Conservation (phyloP, 345 rosid genomes). For the Brassica carinata region DNA sequence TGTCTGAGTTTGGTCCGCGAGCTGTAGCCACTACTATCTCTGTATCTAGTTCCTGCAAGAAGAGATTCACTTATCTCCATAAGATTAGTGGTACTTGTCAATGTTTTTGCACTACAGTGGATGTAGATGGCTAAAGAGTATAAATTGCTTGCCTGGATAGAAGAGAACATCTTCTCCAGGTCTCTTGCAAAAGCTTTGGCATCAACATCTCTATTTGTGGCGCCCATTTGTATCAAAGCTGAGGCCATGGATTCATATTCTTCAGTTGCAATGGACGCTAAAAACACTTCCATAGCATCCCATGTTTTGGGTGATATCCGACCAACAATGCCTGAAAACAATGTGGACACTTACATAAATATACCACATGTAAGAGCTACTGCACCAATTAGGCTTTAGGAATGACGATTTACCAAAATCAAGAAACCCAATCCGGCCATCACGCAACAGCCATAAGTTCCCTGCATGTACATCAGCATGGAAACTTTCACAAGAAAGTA, state of each 20-base stretch:
- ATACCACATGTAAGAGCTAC: constrained; percentile 21
- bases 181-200: constrained; percentile 83
- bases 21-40: constrained; percentile 90
- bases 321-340: constrained; percentile 84
- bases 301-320: constrained; percentile 95
- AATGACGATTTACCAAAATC: constrained; percentile 66
- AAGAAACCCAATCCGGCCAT: constrained; percentile 97
- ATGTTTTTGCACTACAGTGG: not conserved
- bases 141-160: constrained; percentile 62
- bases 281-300: constrained; percentile 90
- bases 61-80: constrained; percentile 10
- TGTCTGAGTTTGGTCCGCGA: constrained; percentile 58
- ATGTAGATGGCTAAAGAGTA: constrained; percentile 10
- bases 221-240: constrained; percentile 94
- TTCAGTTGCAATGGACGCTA: constrained; percentile 76
- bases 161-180: constrained; percentile 86
- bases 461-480: constrained; percentile 99
- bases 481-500: constrained; percentile 92
- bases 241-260: constrained; percentile 94
- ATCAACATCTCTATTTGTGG: constrained; percentile 84
- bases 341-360: constrained; percentile 3
- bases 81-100: constrained; percentile 12
- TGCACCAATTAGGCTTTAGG: not conserved
- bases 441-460: constrained; percentile 88
- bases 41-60: constrained; percentile 81